Evolutionary conservation across 805 yeast species (phyloP), one percentile per base, ranked within the genome.

Genomic region (Cyberlindnera amylophila): DNA sequence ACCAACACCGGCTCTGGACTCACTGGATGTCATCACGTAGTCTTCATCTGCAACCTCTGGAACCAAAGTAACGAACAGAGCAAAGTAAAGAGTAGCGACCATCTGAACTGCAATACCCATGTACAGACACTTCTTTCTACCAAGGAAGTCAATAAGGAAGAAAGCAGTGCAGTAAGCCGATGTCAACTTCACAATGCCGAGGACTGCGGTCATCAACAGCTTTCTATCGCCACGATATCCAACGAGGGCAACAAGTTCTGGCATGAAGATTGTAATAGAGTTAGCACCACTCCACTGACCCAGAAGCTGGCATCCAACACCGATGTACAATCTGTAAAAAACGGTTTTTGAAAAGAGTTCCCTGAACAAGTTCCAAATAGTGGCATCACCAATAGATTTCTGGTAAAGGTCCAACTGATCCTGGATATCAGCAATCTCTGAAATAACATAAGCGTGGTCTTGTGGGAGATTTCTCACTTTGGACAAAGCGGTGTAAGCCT

Each of bases 201-300:
- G 59, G 29, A 75, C 59, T 18, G 79, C 75, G 9, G 80, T 73
- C 68, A 72, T 71, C 55, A 73, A 59, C 38, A 64, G 54, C 33
- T 65, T 66, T 32, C 69, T 65, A 8, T 60, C 51, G 18, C 72
- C 74, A 9, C 56, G 52, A 39, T 69, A 64, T 35, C 81, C 81
- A 39, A 70, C 69, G 45, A 73, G 60, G 4, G 66, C 67, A 46
- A 75, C 71, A 34, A 77, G 58, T 38, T 73, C 75, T 2, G 81
- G 74, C 30, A 81, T 75, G 50, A 77, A 78, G 37, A 76, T 74
- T 3, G 82, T 77, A 34, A 78, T 62, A 7, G 80, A 70, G 49
- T 70, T 71, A 6, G 81, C 76, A 39, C 81, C 80, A n/a, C 77
- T 69, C 81, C 81, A 77, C 59, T 77, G 81, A 29, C 73, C 74